phyloP scores from a whole-genome alignment of 805 yeast genomes.

The Wickerhamiella occidentalis region DNA sequence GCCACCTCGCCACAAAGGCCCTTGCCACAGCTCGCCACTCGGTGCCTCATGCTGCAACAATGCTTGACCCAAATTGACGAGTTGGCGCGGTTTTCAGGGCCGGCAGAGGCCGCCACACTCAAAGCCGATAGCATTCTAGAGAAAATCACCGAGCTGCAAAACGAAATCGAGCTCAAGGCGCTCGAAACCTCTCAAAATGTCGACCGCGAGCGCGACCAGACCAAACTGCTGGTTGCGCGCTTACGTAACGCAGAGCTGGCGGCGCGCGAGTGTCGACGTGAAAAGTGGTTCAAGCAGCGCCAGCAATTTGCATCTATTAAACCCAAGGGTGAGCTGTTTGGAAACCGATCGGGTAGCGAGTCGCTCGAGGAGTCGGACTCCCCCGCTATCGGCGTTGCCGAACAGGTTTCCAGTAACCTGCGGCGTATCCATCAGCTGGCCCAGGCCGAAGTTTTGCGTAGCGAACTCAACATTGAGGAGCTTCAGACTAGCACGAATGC shows the following conservation, averaged over 20 bases:
- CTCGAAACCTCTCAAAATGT: background rate
- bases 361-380: background rate
- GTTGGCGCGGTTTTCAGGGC: constrained; percentile 4
- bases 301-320: background rate
- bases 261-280: background rate
- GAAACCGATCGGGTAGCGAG: no score
- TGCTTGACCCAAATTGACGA: constrained; percentile 5
- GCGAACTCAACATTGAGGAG: constrained; percentile 29
- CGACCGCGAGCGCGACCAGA: constrained; percentile 5
- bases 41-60: constrained; percentile 2
- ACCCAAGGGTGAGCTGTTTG: no score
- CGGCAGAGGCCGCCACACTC: constrained; percentile 2
- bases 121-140: constrained; percentile 1
- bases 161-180: background rate
- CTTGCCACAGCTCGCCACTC: no score
- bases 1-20: no score
- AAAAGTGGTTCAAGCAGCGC: constrained; percentile 4
- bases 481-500: constrained; percentile 29
- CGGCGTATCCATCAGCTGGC: constrained; percentile 29
- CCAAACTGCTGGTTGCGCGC: background rate
- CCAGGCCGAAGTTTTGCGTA: constrained; percentile 30
- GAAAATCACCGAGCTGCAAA: background rate
- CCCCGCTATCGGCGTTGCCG: constrained; percentile 18
- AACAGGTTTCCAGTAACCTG: constrained; percentile 24
- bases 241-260: constrained; percentile 6